Evolutionary conservation across 1,284 basidiomycete genomes (phyloP), one percentile per base, ranked within the genome.

Genomic region (Amylostereum areolatum): DNA sequence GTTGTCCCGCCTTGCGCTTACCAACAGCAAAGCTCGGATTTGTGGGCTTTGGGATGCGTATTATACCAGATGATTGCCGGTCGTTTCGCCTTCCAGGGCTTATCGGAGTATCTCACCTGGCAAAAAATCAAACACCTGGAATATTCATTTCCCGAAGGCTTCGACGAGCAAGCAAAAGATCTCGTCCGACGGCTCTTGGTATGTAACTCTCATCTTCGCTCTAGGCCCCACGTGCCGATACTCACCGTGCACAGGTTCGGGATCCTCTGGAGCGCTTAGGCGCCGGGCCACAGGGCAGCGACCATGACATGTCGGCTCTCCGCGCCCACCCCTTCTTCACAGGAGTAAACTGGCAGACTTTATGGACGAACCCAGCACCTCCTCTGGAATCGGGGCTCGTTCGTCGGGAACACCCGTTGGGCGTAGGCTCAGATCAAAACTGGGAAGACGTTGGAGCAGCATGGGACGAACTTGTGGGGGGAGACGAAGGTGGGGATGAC

Each of bases 31-130:
- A 43, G 93, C 51, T 91, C 92, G 43, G 96, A 99, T 67, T 79
- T 97, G n/a, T 99, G 97, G 97, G 92, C 95, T 12, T 73, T 98
- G 12, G 97, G 95, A 1, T 98, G 96, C 67, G 92, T 98, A 48
- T 70, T 99, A 33, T 98, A 89, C 70, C 96, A 98, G 66, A 95
- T 98, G 85, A 88, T 98, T 34, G 89, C 93, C 52, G 94, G 94
- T 36, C 81, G 80, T 49, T 93, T 94, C 51, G 91, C 95, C 3
- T 99, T 99, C 69, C 83, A 88, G 52, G 87, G 86, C 31, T 75
- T 93, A 10, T 85, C 87, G 1, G 89, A 95, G 49, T 92, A 94
- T 55, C 78, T 89, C 45, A 89, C 83, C 27, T 86, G 83, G 80
- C 81, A 89, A 59, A 86, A 87, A 66, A 83, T 91, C 64, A 89